Percentiles rank a stretch among this genome's conserved stretches.
Evolutionary conservation across 768 basidiomycete species (phyloP).

Genomic region (Pluteus cervinus): DNA sequence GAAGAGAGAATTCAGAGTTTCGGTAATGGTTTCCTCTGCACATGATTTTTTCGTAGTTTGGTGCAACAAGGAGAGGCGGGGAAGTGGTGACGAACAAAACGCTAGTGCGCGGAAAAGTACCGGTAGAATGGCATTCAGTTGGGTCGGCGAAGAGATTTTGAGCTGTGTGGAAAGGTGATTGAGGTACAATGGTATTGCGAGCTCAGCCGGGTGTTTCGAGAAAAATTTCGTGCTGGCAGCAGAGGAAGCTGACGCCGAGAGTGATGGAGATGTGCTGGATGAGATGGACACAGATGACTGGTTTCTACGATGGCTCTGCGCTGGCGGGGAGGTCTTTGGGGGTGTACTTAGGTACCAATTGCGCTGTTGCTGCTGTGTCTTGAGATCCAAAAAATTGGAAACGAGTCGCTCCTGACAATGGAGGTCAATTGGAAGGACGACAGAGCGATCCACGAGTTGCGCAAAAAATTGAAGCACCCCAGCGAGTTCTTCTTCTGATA

Average conservation of each 20-base stretch:
- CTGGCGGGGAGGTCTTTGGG: constrained; percentile 4
- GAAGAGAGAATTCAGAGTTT: constrained; percentile 50
- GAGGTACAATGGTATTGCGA: constrained; percentile 59
- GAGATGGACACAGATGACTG: constrained; percentile 24
- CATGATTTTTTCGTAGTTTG: constrained; percentile 2
- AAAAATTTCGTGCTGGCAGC: constrained; percentile 2
- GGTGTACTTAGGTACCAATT: not conserved
- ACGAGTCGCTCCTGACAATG: constrained; percentile 17
- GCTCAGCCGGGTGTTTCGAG: constrained; percentile 50
- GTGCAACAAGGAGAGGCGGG: constrained; percentile 51
- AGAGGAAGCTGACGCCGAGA: constrained; percentile 12
- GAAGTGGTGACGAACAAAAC: constrained; percentile 59
- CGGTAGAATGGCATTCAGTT: constrained; percentile 55
- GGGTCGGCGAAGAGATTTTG: constrained; percentile 42
- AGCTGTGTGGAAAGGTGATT: constrained; percentile 56
- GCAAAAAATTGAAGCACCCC: constrained; percentile 59
- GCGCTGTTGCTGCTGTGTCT: constrained; percentile 31
- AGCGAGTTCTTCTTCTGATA: constrained; percentile 52
- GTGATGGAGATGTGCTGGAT: constrained; percentile 20
- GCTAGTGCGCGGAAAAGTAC: constrained; percentile 68
- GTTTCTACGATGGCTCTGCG: constrained; percentile 6
- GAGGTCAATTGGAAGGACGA: constrained; percentile 26
- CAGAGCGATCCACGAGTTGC: constrained; percentile 46
- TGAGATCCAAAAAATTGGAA: no score
- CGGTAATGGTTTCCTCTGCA: constrained; percentile 50